Evolutionary conservation across 2,329 filamentous ascomycete genomes (phyloP).

Genomic region (Hymenotorrendiella dingleyae): DNA sequence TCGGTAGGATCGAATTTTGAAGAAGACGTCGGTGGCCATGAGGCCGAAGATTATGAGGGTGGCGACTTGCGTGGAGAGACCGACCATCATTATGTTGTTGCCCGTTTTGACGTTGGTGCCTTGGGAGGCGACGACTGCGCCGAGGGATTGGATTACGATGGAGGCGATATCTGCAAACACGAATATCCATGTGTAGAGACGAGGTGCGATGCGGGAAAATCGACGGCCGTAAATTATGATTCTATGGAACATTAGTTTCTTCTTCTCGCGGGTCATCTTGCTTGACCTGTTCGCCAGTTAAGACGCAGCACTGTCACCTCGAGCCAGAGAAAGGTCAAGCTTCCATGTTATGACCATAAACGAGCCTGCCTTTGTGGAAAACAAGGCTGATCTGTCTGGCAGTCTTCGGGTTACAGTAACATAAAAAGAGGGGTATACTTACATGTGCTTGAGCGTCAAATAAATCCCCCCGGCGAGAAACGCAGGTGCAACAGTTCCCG

Average conservation of each 20-base stretch:
- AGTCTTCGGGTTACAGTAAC: too few species aligned
- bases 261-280: too few species aligned
- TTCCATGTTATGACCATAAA: too few species aligned
- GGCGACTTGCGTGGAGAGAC: slow-evolving; percentile 32
- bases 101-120: slow-evolving; percentile 35
- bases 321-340: too few species aligned
- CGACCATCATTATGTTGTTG: slow-evolving; percentile 33
- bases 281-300: too few species aligned
- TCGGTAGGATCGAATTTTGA: slow-evolving; percentile 8
- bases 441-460: slow-evolving; percentile 54
- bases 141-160: slow-evolving; percentile 38
- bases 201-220: slow-evolving; percentile 45
- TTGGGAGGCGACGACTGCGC: slow-evolving; percentile 48
- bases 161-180: slow-evolving; percentile 51
- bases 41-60: slow-evolving; percentile 31
- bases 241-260: slow-evolving; percentile 3
- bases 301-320: too few species aligned
- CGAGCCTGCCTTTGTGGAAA: too few species aligned
- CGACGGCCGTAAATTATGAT: slow-evolving; percentile 42
- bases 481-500: slow-evolving; percentile 36
- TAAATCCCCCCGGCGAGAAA: slow-evolving; percentile 56
- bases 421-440: too few species aligned
- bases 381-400: too few species aligned
- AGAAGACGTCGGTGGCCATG: slow-evolving; percentile 14
- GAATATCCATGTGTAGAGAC: slow-evolving; percentile 52